Base-by-base conservation (phyloP, 768 basidiomycete genomes). In the Suillus hirtellus region DNA sequence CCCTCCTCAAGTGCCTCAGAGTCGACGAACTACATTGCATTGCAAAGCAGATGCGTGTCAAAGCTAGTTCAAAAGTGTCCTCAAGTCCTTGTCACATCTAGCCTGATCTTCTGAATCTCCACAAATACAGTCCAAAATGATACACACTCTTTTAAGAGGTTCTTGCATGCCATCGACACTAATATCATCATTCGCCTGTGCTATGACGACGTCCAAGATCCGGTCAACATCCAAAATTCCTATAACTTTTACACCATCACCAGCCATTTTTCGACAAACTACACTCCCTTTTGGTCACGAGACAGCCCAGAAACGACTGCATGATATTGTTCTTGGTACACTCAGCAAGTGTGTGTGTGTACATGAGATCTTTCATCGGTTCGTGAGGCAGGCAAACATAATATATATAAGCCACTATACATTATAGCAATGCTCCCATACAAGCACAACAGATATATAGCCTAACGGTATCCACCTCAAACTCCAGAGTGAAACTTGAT, bases 381-480 rank as follows among this genome's bases (percentile, higher is more conserved):
- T 96, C 42, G 81, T 93, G 66, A 80, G 82, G 15, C 85, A 93
- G 5, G 73, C 94, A 27, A 86, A 93, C 67, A 82, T 95, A 58
- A 84, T 96, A 49, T 93, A 86, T 70, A 31, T 31, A 31, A 31
- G 31, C 31, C 31, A 31, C 31, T 31, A 31, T 31, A 31, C 31
- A 31, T 31, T 31, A 31, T 31, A 31, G 31, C 31, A 31, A 31
- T 31, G 31, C 31, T 31, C 31, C 31, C 31, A 31, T 31, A 31
- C 31, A 31, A 31, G 31, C 31, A 31, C 31, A 31, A 31, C 31
- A 31, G 31, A 31, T 31, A 31, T 31, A 31, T 31, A 31, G 31
- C 31, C 31, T 31, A 31, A 31, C 3, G 31, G 3, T 31, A 31
- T 31, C 3, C 31, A 31, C 3, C 31, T 31, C 31, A 31, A 31